Conservation (phyloP, 2,329 filamentous ascomycete species). For the Microsporum canis region DNA sequence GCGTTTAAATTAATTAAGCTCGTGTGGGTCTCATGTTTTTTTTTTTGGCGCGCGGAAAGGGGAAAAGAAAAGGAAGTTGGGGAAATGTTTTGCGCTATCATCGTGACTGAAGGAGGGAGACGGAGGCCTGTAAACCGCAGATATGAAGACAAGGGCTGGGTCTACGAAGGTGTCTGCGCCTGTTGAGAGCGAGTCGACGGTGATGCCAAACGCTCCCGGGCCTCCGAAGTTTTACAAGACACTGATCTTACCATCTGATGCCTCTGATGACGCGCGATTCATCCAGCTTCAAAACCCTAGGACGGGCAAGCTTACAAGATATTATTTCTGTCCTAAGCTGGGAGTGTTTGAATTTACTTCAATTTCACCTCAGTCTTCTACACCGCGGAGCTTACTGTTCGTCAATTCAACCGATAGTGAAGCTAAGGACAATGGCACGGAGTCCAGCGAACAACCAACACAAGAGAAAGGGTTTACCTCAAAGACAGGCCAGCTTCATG, state of each 20-base stretch:
- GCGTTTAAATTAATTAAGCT: conserved; percentile 1
- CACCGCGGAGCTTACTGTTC: conserved; percentile 46
- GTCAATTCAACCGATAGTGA: conserved; percentile 11
- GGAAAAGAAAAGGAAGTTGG: neutral
- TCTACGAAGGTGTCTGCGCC: neutral
- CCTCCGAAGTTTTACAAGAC: conserved; percentile 34
- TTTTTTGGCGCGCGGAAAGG: neutral
- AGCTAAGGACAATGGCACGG: conserved; percentile 10
- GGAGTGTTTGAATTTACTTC: conserved; percentile 53
- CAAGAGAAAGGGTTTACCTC: conserved; percentile 43
- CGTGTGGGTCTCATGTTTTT: neutral
- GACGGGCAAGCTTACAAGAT: conserved; percentile 38
- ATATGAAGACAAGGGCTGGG: neutral
- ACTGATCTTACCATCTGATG: conserved; percentile 46
- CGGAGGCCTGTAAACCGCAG: neutral
- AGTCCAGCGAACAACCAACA: neutral
- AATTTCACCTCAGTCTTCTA: conserved; percentile 40
- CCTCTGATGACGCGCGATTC: conserved; percentile 44
- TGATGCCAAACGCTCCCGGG: neutral
- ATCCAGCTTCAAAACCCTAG: conserved; percentile 46
- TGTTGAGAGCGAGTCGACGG: neutral
- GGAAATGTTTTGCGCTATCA: neutral
- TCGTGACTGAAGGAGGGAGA: neutral
- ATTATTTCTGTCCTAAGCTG: conserved; percentile 47
- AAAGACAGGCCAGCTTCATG: conserved; percentile 60